Evolutionary conservation across 208 protist species (phyloP), one percentile per base, ranked within the genome.

Genomic region (Vickermania ingenoplastis): DNA sequence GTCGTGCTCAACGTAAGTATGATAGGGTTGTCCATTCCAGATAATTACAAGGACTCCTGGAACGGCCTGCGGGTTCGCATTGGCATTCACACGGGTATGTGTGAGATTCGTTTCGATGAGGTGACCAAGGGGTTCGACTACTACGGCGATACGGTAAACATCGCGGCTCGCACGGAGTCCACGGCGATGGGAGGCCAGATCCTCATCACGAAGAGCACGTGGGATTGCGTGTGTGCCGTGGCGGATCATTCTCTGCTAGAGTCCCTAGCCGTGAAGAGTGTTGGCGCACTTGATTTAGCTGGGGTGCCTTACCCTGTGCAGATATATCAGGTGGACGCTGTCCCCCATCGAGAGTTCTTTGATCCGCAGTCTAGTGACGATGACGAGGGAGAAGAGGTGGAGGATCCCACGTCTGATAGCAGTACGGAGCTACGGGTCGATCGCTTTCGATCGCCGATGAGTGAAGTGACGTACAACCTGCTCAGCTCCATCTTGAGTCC

Each of bases 101-200:
- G 36, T 17, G 17, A 7, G 11, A 48, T 48, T 48, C 36, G 36
- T 17, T 66, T 61, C 50, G 72, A 83, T 67, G 67, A 81, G 68
- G 71, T 79, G 41, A 83, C 79, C 53, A 69, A 71, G 59, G 72
- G 81, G 63, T 89, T 73, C 75, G 90, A 96, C 68, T 79, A 76
- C 75, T 92, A 88, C 65, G 91, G 88, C 36, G 72, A 80, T 28
- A 81, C 83, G 53, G 77, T 79, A 17, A 96, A 94, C 71, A 80
- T 69, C 29, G 75, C 85, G 2, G 86, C 90, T n/a, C 83, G 89
- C 57, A 81, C 89, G 30, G 78, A 88, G 70, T 68, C 70, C 25
- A 65, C 87, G 28, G 80, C 68, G 26, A 70, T 83, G 31, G 89
- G 86, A 31, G 89, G 89, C 31, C 84, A 94, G 73, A 73, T 89